Conservation (phyloP, 306 rosid species). For the Cucurbita ficifolia region DNA sequence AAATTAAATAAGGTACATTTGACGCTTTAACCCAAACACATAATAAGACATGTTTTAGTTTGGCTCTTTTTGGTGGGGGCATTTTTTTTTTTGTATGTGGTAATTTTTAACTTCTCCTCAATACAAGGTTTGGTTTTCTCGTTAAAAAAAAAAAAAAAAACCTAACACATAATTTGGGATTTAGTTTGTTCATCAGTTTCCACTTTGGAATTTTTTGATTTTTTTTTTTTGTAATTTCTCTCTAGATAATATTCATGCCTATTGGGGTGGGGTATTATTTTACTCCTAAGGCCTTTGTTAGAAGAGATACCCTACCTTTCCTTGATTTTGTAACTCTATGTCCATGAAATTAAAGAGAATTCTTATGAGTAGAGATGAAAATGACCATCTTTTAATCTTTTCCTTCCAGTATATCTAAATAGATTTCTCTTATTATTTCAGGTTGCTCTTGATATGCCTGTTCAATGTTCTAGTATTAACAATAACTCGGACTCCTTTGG, state of each 20-base stretch:
- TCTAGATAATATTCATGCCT: background rate
- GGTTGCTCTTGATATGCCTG: slow-evolving; percentile 18
- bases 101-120: background rate
- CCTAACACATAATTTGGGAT: background rate
- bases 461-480: slow-evolving; percentile 6
- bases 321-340: background rate
- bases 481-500: slow-evolving; percentile 15
- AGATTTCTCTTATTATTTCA: slow-evolving; percentile 27
- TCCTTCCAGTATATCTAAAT: background rate
- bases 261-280: background rate
- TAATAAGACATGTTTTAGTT: background rate
- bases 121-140: background rate
- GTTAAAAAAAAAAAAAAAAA: too few relatives aligned
- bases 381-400: background rate
- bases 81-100: background rate
- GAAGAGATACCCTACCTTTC: background rate
- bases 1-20: slow-evolving; percentile 35
- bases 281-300: background rate
- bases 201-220: background rate
- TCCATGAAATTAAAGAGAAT: background rate
- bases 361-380: background rate
- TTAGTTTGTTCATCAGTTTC: background rate
- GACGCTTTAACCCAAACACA: background rate
- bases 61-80: background rate
- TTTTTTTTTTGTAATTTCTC: background rate